Base-by-base conservation (phyloP, 768 basidiomycete genomes). In the Phlegmacium glaucopus region DNA sequence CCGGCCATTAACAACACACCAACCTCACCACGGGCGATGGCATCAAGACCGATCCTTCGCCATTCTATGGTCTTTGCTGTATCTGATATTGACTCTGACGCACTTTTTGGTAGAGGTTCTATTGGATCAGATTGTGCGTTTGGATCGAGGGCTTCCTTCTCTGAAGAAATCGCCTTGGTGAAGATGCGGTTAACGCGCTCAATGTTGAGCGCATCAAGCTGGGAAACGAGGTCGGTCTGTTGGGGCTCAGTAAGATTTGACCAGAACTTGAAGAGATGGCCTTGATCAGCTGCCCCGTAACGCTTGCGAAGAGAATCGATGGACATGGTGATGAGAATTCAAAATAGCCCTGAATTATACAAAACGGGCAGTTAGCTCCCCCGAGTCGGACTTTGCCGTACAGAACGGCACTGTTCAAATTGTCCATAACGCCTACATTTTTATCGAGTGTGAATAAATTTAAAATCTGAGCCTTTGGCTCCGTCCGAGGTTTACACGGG, bases 1-100 rank as follows among this genome's bases (percentile, higher is more conserved):
- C 96, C 96, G 7, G 96, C 96, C 89, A 99, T 91, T 56, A 99
- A 79, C 39, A 99, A 76, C 9, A 98, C 94, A n/a, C 85, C 96
- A 32, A 98, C 94, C 57, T 91, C 73, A 51, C 91, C 86, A 29
- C 78, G 68, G 13, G 85, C 78, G 60, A 97, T 82, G 39, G 95
- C 94, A 34, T 81, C 70, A 32, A 98, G 72, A 28, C 96, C 96
- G 38, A 77, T 74, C 10, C 69, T 61, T n/a, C 82, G 75, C 94
- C 94, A 98, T 65, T 82, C 78, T 10, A 65, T 63, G 47, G 78
- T 84, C 63, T 81, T 85, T 49, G 70, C 71, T 17, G 79, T 63
- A 42, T 71, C 63, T 13, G 73, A 73, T 10, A 80, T 79, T 18
- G 84, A 83, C 45, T 85, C 87, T 32, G 82, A 79, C 5, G 87